phyloP scores from a whole-genome alignment of 208 protist species.

The Crithidia thermophila region DNA sequence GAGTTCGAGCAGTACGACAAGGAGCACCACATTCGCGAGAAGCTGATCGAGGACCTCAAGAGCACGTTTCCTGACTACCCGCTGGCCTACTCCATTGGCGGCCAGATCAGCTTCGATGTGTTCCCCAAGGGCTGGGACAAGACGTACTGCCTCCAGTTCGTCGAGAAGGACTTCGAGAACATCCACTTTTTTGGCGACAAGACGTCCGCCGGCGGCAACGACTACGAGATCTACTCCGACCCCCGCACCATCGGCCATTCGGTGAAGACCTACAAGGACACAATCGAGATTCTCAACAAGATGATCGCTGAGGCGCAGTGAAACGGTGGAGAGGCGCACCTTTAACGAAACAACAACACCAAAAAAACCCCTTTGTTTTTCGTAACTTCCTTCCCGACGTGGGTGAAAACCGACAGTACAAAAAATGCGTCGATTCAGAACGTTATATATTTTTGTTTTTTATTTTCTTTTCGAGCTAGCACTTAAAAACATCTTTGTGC shows the following conservation, averaged over 20 bases:
- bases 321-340: background rate
- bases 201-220: constrained; percentile 98
- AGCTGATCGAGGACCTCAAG: constrained; percentile 93
- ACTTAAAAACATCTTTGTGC: no score
- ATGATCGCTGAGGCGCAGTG: constrained; percentile 57
- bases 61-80: constrained; percentile 81
- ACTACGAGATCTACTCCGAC: constrained; percentile 99
- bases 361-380: no score
- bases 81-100: constrained; percentile 98
- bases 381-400: no score
- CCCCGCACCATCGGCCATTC: constrained; percentile 92
- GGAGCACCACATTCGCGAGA: constrained; percentile 94
- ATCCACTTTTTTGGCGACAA: constrained; percentile 99
- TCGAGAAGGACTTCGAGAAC: constrained; percentile 95
- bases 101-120: constrained; percentile 99
- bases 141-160: constrained; percentile 98
- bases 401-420: background rate
- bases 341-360: background rate
- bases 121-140: constrained; percentile 99
- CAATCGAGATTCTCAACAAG: constrained; percentile 89
- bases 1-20: constrained; percentile 98
- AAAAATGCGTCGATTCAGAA: no score
- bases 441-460: constrained; percentile 13
- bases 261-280: constrained; percentile 96
- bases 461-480: constrained; percentile 14